Conservation (phyloP, 1,284 basidiomycete species). For the Coniferiporia sulphurascens region DNA sequence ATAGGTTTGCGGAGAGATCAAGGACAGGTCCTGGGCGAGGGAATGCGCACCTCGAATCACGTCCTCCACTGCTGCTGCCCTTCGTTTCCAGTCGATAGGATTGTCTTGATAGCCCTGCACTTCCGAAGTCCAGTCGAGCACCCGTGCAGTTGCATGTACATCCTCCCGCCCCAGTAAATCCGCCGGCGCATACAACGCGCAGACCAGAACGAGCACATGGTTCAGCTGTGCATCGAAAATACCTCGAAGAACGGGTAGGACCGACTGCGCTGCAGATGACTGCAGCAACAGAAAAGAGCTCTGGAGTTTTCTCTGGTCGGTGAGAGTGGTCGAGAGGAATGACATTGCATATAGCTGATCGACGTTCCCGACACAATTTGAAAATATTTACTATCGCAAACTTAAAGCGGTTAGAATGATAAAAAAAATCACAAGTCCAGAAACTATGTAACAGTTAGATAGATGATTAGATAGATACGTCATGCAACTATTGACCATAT, state of each 20-base stretch:
- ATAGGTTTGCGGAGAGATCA: conserved; percentile 2
- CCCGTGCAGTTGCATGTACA: conserved; percentile 29
- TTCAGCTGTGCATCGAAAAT: conserved; percentile 27
- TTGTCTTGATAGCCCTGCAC: conserved; percentile 51
- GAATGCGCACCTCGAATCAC: conserved; percentile 39
- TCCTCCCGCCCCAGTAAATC: conserved; percentile 30
- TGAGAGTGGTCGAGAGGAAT: conserved; percentile 33
- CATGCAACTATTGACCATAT: conserved; percentile 2
- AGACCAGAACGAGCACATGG: conserved; percentile 45
- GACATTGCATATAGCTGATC: conserved; percentile 7
- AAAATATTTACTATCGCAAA: not conserved
- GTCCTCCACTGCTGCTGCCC: conserved; percentile 36
- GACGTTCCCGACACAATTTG: not conserved
- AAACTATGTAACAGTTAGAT: no score
- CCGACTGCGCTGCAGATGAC: conserved; percentile 59
- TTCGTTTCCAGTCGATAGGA: conserved; percentile 26
- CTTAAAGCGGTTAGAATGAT: no score
- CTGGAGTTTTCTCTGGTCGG: conserved; percentile 30
- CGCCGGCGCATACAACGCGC: conserved; percentile 53
- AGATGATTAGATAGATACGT: no score
- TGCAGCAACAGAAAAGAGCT: conserved; percentile 55
- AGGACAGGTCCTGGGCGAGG: not conserved
- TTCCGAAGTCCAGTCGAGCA: conserved; percentile 48
- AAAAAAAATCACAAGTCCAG: no score
- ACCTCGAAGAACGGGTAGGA: conserved; percentile 51